Base-by-base conservation (phyloP, 805 yeast genomes). In the Torulaspora maleeae region DNA sequence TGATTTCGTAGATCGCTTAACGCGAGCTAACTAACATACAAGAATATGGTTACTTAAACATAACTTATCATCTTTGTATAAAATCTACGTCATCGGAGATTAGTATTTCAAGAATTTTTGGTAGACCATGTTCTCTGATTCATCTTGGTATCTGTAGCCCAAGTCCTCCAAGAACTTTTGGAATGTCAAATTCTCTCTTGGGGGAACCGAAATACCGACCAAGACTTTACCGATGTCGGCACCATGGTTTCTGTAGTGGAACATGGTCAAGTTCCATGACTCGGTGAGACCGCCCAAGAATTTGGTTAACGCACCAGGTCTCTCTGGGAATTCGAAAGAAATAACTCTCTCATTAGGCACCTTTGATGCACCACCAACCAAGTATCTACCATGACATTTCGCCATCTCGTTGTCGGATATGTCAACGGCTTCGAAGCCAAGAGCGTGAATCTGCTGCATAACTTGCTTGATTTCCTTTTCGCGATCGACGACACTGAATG, bases 171-270 rank as follows among this genome's bases (percentile, higher is more conserved):
- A 72, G 64, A 88, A 87, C 19, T 70, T 68, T 54, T 82, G 79
- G 62, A 91, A 82, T 16, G 79, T 82, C 22, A 66, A 76, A 43
- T 77, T 75, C 43, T 81, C 85, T 25, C 79, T 74, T 33, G 78
- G 77, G 2, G 98, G 96, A 20, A 90, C 88, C 41, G 82, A 81
- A 46, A 95, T 76, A 33, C 96, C 99, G 36, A 95, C 91, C 49
- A 93, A 73, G 1, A 93, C 87, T 66, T 88, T 88, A 37, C 95
- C 98, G 37, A 93, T 77, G 62, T 93, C 99, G 41, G 91, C 82
- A 32, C 99, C 99, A 56, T 89, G 95, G 70, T 93, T 89, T 74
- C 99, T 81, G 69, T 93, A 93, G 67, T 93, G 96, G 82, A 93
- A 93, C 58, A 93, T 69, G 1, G 97, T 85, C 50, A 93, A 79